These are phyloP conservation scores for Endogone sp. DNA, from an alignment of 192 early-diverging fungal genomes.

Conservation along the genomic window DNA sequence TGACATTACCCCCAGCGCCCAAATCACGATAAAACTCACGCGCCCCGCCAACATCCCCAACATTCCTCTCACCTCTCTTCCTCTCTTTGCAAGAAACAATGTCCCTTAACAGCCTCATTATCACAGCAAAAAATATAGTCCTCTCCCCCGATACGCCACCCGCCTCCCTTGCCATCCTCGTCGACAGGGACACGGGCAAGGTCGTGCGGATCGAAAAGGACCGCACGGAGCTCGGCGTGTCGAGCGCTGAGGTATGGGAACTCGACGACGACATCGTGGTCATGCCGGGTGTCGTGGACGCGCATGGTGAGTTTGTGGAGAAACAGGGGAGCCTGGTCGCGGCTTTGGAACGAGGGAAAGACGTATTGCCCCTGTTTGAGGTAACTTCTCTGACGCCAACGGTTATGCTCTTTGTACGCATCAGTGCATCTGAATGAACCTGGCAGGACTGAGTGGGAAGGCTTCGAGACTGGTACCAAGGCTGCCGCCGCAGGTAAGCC, in stretches of 20 bases:
- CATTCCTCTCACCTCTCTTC: conserved; percentile 1
- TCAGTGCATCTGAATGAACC: conserved; percentile 86
- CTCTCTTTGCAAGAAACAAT: neutral
- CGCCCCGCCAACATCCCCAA: too few species aligned
- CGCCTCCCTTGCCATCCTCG: conserved; percentile 54
- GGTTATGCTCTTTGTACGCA: too few species aligned
- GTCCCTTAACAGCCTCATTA: neutral
- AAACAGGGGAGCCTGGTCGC: neutral
- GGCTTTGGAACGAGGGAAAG: too few species aligned
- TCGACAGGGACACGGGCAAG: conserved; percentile 46
- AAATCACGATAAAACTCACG: too few species aligned
- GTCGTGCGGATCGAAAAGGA: conserved; percentile 39
- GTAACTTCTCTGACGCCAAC: too few species aligned
- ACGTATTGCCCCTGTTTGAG: too few species aligned
- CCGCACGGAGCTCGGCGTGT: conserved; percentile 11
- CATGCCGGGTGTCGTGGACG: conserved; percentile 74
- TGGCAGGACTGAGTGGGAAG: conserved; percentile 83
- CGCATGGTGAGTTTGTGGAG: conserved; percentile 42
- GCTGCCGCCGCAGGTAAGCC: conserved; percentile 67
- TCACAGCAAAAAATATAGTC: conserved; percentile 30
- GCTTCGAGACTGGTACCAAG: conserved; percentile 73
- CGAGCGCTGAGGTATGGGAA: conserved; percentile 31
- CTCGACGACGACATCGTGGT: conserved; percentile 48
- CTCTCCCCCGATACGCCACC: conserved; percentile 35
- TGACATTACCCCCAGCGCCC: too few species aligned